Evolutionary conservation across 768 basidiomycete genomes (phyloP).

Genomic region (Sarcodon aspratus): DNA sequence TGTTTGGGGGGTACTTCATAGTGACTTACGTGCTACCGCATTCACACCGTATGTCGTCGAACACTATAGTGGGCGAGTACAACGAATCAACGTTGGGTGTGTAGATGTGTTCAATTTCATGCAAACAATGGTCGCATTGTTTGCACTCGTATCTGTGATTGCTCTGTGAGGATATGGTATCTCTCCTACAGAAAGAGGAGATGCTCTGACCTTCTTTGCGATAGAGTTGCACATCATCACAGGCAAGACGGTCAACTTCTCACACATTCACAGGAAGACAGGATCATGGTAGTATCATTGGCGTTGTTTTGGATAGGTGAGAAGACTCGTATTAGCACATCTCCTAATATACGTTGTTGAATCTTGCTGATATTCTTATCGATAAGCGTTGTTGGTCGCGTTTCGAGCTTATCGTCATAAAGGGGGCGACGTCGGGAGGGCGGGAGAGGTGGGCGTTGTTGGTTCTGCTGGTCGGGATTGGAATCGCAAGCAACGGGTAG

Average conservation of each 20-base stretch:
- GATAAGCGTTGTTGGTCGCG: slow-evolving; percentile 30
- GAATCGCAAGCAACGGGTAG: not conserved
- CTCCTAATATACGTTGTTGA: not conserved
- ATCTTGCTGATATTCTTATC: not conserved
- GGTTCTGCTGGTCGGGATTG: slow-evolving; percentile 7
- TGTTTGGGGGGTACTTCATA: not conserved
- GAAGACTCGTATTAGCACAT: slow-evolving; percentile 10
- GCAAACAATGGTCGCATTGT: slow-evolving; percentile 62
- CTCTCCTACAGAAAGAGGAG: not conserved
- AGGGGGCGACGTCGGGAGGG: slow-evolving; percentile 9
- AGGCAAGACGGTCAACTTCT: slow-evolving; percentile 46
- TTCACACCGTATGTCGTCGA: slow-evolving; percentile 4
- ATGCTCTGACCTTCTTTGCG: not conserved
- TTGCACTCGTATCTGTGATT: slow-evolving; percentile 55
- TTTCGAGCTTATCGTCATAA: slow-evolving; percentile 26
- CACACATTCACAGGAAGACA: slow-evolving; percentile 64
- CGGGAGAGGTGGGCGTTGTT: slow-evolving; percentile 7
- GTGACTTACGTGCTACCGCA: not conserved
- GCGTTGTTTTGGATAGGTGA: slow-evolving; percentile 71
- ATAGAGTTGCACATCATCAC: slow-evolving; percentile 61
- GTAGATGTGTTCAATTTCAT: slow-evolving; percentile 22
- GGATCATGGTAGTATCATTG: slow-evolving; percentile 57
- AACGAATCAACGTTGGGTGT: not conserved
- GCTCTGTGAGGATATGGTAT: slow-evolving; percentile 38
- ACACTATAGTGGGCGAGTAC: not conserved